A percentile compares a stretch with the other conserved stretches of the same genome.
phyloP scores from a whole-genome alignment of 768 basidiomycete genomes.

The Boletus reticuloceps region DNA sequence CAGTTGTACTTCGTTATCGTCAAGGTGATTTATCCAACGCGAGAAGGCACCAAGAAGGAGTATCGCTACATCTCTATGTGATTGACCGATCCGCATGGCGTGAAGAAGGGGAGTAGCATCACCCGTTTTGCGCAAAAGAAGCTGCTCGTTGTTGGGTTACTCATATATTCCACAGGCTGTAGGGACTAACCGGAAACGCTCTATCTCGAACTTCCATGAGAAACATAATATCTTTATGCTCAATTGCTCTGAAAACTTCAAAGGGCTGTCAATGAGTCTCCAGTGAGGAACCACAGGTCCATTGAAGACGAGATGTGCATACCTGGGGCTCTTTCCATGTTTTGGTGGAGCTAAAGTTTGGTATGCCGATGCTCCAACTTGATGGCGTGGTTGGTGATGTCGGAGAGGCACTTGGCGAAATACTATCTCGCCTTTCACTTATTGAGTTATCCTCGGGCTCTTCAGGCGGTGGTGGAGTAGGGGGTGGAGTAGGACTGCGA shows the following conservation, averaged over 20 bases:
- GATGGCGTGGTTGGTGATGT: constrained; percentile 19
- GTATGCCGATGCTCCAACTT: constrained; percentile 14
- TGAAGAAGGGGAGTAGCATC: constrained; percentile 88
- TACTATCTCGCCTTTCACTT: constrained; percentile 10
- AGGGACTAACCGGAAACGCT: constrained; percentile 66
- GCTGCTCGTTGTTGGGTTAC: constrained; percentile 34
- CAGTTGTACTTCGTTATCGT: constrained; percentile 73
- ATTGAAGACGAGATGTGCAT: constrained; percentile 3
- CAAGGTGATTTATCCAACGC: constrained; percentile 85
- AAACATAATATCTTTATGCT: constrained; percentile 76
- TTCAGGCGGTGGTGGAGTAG: constrained; percentile 20
- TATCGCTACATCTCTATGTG: constrained; percentile 82
- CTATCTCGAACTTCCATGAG: constrained; percentile 82
- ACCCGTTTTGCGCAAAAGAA: constrained; percentile 82
- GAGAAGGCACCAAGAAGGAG: constrained; percentile 87
- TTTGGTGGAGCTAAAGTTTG: constrained; percentile 11
- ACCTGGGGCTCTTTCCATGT: constrained; percentile 58
- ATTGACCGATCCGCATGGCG: constrained; percentile 77
- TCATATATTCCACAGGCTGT: not conserved
- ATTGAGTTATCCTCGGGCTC: constrained; percentile 13
- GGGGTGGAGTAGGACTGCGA: constrained; percentile 41
- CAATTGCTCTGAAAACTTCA: constrained; percentile 81
- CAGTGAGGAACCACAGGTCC: not conserved
- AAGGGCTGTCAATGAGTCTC: constrained; percentile 39
- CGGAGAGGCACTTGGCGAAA: constrained; percentile 19